A percentile compares a stretch with the other conserved stretches of the same genome.
These are phyloP conservation scores for Nakaseomyces uthaithaninus DNA, from an alignment of 1,139 yeast genomes.

Conservation along the genomic window DNA sequence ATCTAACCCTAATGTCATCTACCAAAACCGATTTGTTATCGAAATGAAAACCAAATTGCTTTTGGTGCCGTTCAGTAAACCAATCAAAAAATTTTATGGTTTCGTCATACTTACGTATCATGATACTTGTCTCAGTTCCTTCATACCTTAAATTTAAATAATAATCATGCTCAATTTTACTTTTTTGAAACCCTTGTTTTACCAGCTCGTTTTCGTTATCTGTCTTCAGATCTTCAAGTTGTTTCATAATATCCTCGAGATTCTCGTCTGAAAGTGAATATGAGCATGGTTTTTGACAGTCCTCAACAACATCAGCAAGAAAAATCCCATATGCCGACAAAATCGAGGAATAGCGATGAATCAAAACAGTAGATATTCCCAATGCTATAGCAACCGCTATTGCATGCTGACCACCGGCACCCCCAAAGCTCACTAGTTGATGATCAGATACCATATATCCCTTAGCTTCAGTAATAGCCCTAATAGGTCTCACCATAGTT, in stretches of 20 bases:
- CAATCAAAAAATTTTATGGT: slow-evolving; percentile 32
- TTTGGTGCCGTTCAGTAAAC: slow-evolving; percentile 46
- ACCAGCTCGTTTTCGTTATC: slow-evolving; percentile 12
- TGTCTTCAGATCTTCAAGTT: slow-evolving; percentile 30
- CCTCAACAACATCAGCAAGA: slow-evolving; percentile 54
- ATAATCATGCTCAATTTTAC: slow-evolving; percentile 50
- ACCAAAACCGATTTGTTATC: slow-evolving; percentile 54
- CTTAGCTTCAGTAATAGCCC: slow-evolving; percentile 48
- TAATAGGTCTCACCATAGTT: slow-evolving; percentile 49
- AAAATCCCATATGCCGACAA: slow-evolving; percentile 51
- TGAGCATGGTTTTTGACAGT: slow-evolving; percentile 53
- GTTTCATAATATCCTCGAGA: slow-evolving; percentile 23
- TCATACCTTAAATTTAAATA: slow-evolving; percentile 72
- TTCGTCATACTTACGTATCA: slow-evolving; percentile 42
- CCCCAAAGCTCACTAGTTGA: slow-evolving; percentile 48
- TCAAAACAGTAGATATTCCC: slow-evolving; percentile 40
- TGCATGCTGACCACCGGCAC: slow-evolving; percentile 55
- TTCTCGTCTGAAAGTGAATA: slow-evolving; percentile 35
- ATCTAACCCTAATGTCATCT: slow-evolving; percentile 74
- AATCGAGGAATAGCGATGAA: slow-evolving; percentile 47
- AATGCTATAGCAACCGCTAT: slow-evolving; percentile 44
- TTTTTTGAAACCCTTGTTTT: slow-evolving; percentile 30
- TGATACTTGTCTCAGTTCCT: slow-evolving; percentile 81
- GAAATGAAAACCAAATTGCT: slow-evolving; percentile 65
- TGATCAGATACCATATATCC: slow-evolving; percentile 43